Percentiles rank a stretch among this genome's conserved stretches.
These are phyloP conservation scores for Cladophialophora immunda DNA, from an alignment of 2,329 filamentous ascomycete genomes.

Conservation along the genomic window DNA sequence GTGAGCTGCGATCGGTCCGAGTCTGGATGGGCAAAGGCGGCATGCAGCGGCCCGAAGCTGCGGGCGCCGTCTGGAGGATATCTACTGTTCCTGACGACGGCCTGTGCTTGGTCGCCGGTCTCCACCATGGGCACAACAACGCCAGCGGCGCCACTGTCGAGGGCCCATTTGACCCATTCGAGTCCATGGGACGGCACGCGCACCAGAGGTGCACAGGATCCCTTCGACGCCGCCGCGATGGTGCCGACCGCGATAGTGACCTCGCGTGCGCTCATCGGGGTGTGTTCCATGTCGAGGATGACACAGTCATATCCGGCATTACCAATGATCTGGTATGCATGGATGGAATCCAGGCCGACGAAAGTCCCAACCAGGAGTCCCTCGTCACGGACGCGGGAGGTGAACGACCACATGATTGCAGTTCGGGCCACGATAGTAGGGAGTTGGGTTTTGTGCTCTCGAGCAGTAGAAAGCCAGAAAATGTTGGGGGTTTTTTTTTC, in stretches of 20 bases:
- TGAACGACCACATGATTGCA: too few relatives aligned
- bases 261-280: conserved; percentile 59
- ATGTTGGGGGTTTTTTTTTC: too few relatives aligned
- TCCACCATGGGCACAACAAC: conserved; percentile 63
- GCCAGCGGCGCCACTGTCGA: conserved; percentile 67
- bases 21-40: conserved; percentile 12
- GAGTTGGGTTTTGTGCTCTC: too few relatives aligned
- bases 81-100: conserved; percentile 60
- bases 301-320: conserved; percentile 63
- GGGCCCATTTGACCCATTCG: conserved; percentile 69
- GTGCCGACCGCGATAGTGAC: conserved; percentile 49
- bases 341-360: background rate
- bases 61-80: conserved; percentile 64
- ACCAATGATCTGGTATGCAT: conserved; percentile 43
- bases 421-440: too few relatives aligned
- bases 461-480: too few relatives aligned
- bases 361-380: background rate
- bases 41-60: conserved; percentile 55
- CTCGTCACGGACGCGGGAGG: too few relatives aligned
- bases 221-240: conserved; percentile 46
- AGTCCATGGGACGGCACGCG: conserved; percentile 63
- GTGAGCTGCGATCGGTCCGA: background rate
- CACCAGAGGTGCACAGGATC: conserved; percentile 52
- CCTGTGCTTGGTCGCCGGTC: conserved; percentile 60
- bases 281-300: conserved; percentile 63